Conservation (phyloP, 441 rosid genomes). For the Sinapis alba region DNA sequence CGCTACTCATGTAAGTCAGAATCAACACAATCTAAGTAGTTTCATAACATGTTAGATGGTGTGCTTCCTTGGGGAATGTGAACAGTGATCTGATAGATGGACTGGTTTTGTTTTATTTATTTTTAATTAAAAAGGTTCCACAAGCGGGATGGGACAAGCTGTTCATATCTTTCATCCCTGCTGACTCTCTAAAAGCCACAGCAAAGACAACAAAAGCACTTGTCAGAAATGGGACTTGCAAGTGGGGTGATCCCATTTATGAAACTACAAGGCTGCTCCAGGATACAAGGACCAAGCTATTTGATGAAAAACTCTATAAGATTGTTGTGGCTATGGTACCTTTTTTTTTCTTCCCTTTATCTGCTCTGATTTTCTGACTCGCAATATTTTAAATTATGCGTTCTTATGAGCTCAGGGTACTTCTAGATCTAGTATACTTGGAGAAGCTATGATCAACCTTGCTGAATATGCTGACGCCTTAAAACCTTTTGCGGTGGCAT, state of each 20-base stretch:
- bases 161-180: conserved; percentile 86
- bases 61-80: neutral
- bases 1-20: conserved; percentile 90
- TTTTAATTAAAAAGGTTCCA: conserved; percentile 57
- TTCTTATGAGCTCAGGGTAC: conserved; percentile 72
- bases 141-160: conserved; percentile 99
- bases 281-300: conserved; percentile 80
- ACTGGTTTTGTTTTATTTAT: conserved; percentile 11
- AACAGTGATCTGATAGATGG: conserved; percentile 6
- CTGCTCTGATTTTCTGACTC: neutral
- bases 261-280: conserved; percentile 97
- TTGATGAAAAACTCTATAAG: conserved; percentile 86
- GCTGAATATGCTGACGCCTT: conserved; percentile 92
- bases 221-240: conserved; percentile 98
- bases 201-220: conserved; percentile 95
- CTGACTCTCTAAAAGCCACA: conserved; percentile 90
- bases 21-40: neutral
- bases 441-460: conserved; percentile 93
- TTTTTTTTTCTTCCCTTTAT: neutral
- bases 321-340: conserved; percentile 87
- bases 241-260: conserved; percentile 99
- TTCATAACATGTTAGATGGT: conserved; percentile 2
- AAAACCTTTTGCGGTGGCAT: conserved; percentile 68
- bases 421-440: conserved; percentile 88
- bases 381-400: conserved; percentile 24